Evolutionary conservation across 805 yeast genomes (phyloP), one percentile per base, ranked within the genome.

Genomic region (Nakazawaea pomicola): DNA sequence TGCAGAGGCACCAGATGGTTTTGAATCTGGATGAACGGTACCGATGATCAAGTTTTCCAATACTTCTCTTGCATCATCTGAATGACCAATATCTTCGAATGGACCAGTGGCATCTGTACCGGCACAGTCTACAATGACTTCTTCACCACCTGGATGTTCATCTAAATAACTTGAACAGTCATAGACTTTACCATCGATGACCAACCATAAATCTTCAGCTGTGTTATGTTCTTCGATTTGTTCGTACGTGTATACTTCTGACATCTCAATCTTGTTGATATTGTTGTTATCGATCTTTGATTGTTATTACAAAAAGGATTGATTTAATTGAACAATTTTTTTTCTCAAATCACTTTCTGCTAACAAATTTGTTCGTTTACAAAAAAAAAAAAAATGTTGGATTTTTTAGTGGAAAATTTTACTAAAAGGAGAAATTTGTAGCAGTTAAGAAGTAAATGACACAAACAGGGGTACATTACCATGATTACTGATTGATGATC

Each of bases 11-110:
- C 54, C 43, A 7, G 48, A 45, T 12, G 51, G 57, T 21, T 57
- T 56, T 31, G 76, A 74, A 29, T 74, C 72, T 36, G 80, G 85
- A 56, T 89, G 90, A 39, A 91, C 71, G 40, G 74, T 80, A 50
- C 99, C 99, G 45, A 93, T 74, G 51, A 74, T 68, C 57, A 88
- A 67, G 30, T 74, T 78, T 33, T 65, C 70, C 54, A 93, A 69
- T 51, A 83, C 70, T 53, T 83, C 93, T 52, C 80, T 79, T 30
- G 99, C 98, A 51, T 90, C 96, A 48, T 90, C 97, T 27, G 98
- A 88, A 67, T 93, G 99, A 27, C 99, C 99, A 58, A 93, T 90
- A 57, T 88, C 96, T 51, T 76, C 77, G 55, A 83, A 83, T 19
- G 82, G 78, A 55, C 76, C 83, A 24, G 88, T 75, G 28, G 86